Evolutionary conservation across 78 protist genomes (phyloP).

Genomic region (Acrasis kona): DNA sequence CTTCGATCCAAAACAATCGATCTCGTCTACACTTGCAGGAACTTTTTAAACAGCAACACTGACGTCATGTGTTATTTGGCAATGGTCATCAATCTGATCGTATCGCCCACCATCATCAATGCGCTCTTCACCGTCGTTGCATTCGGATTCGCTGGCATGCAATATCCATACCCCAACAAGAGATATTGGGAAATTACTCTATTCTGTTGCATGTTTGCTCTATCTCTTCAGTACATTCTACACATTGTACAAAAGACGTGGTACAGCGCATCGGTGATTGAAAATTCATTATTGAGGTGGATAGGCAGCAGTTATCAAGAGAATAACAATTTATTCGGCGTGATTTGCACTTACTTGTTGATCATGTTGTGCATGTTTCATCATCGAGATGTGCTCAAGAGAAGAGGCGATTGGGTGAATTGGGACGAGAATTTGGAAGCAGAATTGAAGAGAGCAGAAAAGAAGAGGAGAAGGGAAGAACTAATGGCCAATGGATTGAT

Average conservation of each 20-base stretch:
- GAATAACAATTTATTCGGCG: not conserved
- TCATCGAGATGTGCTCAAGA: not conserved
- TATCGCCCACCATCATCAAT: not conserved
- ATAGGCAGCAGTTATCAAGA: too few species aligned
- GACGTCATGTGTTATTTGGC: not conserved
- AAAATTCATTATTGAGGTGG: not conserved
- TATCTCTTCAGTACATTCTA: not conserved
- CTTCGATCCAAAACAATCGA: too few species aligned
- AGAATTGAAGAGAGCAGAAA: too few species aligned
- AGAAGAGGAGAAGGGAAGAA: not conserved
- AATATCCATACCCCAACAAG: not conserved
- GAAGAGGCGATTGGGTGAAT: not conserved
- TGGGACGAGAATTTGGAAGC: too few species aligned
- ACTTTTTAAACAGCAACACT: too few species aligned
- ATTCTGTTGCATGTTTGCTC: not conserved
- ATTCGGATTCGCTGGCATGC: not conserved
- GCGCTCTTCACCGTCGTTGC: not conserved
- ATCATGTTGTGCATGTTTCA: not conserved
- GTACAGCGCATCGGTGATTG: not conserved
- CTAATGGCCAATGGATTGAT: not conserved
- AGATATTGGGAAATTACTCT: not conserved
- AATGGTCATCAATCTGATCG: not conserved
- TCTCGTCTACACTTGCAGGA: too few species aligned
- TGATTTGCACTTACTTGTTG: not conserved
- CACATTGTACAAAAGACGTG: not conserved